Base-by-base conservation (phyloP, 1,284 basidiomycete species). In the Boletus sp. region DNA sequence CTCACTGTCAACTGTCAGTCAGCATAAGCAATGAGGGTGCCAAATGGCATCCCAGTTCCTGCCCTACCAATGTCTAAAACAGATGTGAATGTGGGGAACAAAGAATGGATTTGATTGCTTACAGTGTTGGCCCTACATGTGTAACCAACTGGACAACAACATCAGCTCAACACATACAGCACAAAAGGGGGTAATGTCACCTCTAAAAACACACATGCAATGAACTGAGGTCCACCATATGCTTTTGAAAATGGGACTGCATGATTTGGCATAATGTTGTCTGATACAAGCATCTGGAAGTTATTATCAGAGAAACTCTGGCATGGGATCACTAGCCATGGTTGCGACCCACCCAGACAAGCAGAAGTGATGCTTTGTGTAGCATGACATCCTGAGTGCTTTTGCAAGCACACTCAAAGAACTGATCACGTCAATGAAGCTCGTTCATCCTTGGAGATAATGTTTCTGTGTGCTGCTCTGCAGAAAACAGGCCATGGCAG, bases 191-290 rank as follows among this genome's bases (percentile, higher is more conserved):
- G 43, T 3, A 17, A 35, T 4, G 47, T 55, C 27, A 67, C 73
- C 51, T 74, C 70, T 17, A 71, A 52, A 46, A 68, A 54, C 10
- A 72, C 69, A 16, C 70, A 62, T 33, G 69, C 73, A 43, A 71
- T 48, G 43, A 74, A 71, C 50, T 71, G 73, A 33, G 73, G 72
- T 2, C 73, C 72, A 37, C 60, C 69, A 52, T 61, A 58, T 10
- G 62, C 65, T 47, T 67, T 71, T 27, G 70, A 60, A 23, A 71
- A 57, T 19, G 73, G 70, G 6, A 71, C 60, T 16, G 72, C 73
- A 58, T 70, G 55, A 48, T 72, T 67, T 21, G 72, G 73, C 50
- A 71, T 70, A 25, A 73, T 25, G 23, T 71, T 75, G 37, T 75
- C 73, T 16, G 33, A 55, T 33, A 71, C 73, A 28, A 70, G 62